These are phyloP conservation scores for Alloteropsis semialata DNA, from an alignment of 176 grass and related monocot species.

Conservation along the genomic window DNA sequence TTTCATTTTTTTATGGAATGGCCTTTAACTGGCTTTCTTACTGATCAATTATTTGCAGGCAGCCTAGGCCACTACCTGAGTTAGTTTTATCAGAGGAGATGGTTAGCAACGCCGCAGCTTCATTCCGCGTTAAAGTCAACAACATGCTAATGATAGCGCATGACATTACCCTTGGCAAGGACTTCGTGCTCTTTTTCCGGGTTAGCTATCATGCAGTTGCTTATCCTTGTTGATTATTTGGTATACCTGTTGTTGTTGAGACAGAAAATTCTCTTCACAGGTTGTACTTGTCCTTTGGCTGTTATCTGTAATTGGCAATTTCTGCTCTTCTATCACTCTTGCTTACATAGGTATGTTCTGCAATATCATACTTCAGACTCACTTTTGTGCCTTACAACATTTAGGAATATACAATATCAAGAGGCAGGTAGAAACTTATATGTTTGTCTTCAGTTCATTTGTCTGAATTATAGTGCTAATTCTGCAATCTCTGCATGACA, in stretches of 20 bases:
- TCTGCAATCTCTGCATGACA: slow-evolving; percentile 30
- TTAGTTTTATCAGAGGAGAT: slow-evolving; percentile 99
- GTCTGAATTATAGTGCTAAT: slow-evolving; percentile 29
- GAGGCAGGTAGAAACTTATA: neutral
- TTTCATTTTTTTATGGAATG: slow-evolving; percentile 4
- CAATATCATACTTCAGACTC: neutral
- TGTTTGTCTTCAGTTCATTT: neutral
- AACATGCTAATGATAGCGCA: slow-evolving; percentile 91
- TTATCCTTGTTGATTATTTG: slow-evolving; percentile 15
- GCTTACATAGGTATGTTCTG: slow-evolving; percentile 77
- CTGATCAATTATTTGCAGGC: slow-evolving; percentile 41
- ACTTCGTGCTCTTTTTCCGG: slow-evolving; percentile 85
- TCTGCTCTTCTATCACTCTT: slow-evolving; percentile 87
- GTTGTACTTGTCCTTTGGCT: slow-evolving; percentile 80
- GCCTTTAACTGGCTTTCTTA: neutral
- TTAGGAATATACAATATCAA: neutral
- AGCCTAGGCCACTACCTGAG: slow-evolving; percentile 79
- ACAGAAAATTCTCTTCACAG: slow-evolving; percentile 41
- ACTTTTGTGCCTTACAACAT: neutral
- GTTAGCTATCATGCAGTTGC: slow-evolving; percentile 24
- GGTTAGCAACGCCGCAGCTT: slow-evolving; percentile 76
- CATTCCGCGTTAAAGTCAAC: slow-evolving; percentile 90
- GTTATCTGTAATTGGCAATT: slow-evolving; percentile 76
- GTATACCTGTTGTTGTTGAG: slow-evolving; percentile 16
- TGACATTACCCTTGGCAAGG: slow-evolving; percentile 94